Evolutionary conservation across 495 filamentous ascomycete genomes (phyloP), one percentile per base, ranked within the genome.

Genomic region (Daldinia grandis): DNA sequence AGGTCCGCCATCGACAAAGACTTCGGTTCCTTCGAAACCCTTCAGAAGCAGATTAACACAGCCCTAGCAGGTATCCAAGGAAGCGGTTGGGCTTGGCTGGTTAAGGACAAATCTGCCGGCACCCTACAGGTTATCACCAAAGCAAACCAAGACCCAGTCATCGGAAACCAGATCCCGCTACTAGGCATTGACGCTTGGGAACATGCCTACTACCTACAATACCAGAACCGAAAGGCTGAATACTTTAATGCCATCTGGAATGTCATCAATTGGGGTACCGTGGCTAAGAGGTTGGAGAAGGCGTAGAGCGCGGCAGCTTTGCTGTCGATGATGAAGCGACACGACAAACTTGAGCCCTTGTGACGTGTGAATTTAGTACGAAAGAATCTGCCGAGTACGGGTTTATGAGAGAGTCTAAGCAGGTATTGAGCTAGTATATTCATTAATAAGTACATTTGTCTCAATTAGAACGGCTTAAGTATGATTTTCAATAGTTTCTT

Each of bases 81-180:
- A 25, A 94, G 91, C 74, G 95, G 95, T 49, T 98, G 95, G 95
- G 92, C 92, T 58, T 98, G 95, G 95, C 81, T 98, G 63, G 95
- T 97, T 72, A 93, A 95, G 87, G 94, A 98, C 83, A 92, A 88
- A 78, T 85, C 91, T 80, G 94, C 90, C 49, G 92, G 91, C 40
- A 86, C 82, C 68, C 84, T 98, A 33, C 81, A 84, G 64, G 88
- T 98, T 76, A 89, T 91, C 81, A 93, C 93, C 55, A 92, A 78
- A 37, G 78, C 82, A 78, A 95, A 96, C 85, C 93, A 97, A 81
- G 93, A 97, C 79, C 90, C 93, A 57, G 92, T 97, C 19, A 85
- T 92, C 30, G 93, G 92, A 33, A 87, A 89, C 73, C 91, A 87
- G 79, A 80, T 87, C 64, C 93, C 93, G 33, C 81, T 97, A 21